Percentiles rank a stretch among this genome's conserved stretches.
Evolutionary conservation across 768 basidiomycete species (phyloP).

Genomic region (Termitomyces sp.): DNA sequence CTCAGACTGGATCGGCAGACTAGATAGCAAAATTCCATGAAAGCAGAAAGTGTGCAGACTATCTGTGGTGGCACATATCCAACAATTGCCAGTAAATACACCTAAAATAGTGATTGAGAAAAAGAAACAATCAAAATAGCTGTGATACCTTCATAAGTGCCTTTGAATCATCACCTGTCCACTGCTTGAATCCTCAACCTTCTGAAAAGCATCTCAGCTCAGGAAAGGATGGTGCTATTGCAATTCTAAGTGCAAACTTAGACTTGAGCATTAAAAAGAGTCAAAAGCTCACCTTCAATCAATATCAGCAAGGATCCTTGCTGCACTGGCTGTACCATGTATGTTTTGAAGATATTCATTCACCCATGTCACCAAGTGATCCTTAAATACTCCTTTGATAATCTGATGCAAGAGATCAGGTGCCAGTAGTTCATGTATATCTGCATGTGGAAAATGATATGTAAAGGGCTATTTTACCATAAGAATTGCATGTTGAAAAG

Average conservation of each 20-base stretch:
- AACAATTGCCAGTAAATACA: constrained; percentile 22
- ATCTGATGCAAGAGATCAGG: neutral
- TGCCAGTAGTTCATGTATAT: neutral
- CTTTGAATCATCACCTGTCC: neutral
- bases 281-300: neutral
- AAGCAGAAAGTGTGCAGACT: constrained; percentile 11
- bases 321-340: neutral
- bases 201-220: neutral
- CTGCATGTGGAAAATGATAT: too few species aligned
- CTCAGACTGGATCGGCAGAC: neutral
- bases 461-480: too few species aligned
- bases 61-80: constrained; percentile 18
- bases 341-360: neutral
- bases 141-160: neutral
- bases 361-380: neutral
- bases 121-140: too few species aligned
- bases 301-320: neutral
- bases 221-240: neutral
- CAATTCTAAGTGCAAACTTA: too few species aligned
- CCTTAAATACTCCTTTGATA: neutral
- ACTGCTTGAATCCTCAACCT: neutral
- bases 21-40: constrained; percentile 19
- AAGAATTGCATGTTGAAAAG: too few species aligned
- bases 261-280: too few species aligned
- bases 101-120: constrained; percentile 5